phyloP scores from a whole-genome alignment of 2,329 filamentous ascomycete genomes.

The Corynespora cassiicola region DNA sequence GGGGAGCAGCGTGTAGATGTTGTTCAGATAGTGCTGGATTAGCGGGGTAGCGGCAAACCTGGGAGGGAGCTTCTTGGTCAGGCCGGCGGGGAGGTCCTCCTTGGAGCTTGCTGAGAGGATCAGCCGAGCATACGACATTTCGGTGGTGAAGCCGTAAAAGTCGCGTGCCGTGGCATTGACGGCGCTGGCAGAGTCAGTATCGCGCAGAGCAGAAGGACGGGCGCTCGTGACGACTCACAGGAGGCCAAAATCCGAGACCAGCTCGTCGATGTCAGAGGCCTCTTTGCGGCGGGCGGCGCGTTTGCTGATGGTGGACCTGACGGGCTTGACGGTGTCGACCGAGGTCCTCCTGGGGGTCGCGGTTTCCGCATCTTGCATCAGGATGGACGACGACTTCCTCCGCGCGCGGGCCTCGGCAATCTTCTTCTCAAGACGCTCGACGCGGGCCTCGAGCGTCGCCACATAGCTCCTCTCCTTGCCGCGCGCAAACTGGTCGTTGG shows the following conservation, averaged over 20 bases:
- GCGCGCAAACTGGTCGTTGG: conserved; percentile 93
- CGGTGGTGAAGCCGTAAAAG: conserved; percentile 85
- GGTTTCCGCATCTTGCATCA: conserved; percentile 66
- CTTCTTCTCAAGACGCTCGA: conserved; percentile 85
- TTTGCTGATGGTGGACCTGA: conserved; percentile 40
- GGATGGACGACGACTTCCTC: conserved; percentile 75
- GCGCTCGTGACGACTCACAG: conserved; percentile 62
- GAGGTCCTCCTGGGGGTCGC: conserved; percentile 59
- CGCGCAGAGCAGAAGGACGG: background rate
- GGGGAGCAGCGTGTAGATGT: conserved; percentile 80
- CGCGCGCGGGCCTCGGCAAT: conserved; percentile 70
- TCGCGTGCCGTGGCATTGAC: conserved; percentile 95
- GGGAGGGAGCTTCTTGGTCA: conserved; percentile 69
- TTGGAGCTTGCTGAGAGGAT: conserved; percentile 84
- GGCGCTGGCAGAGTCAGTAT: conserved; percentile 63
- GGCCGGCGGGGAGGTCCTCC: conserved; percentile 70
- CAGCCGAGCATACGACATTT: conserved; percentile 90
- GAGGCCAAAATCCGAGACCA: conserved; percentile 93
- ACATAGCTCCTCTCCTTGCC: conserved; percentile 98
- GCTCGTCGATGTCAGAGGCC: conserved; percentile 84
- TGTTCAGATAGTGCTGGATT: conserved; percentile 84
- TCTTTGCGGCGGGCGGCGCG: conserved; percentile 65
- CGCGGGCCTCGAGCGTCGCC: conserved; percentile 87
- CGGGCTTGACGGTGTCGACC: conserved; percentile 39
- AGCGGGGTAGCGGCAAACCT: conserved; percentile 72